phyloP scores from a whole-genome alignment of 2,329 filamentous ascomycete species.

The Cytospora paraplurivora region DNA sequence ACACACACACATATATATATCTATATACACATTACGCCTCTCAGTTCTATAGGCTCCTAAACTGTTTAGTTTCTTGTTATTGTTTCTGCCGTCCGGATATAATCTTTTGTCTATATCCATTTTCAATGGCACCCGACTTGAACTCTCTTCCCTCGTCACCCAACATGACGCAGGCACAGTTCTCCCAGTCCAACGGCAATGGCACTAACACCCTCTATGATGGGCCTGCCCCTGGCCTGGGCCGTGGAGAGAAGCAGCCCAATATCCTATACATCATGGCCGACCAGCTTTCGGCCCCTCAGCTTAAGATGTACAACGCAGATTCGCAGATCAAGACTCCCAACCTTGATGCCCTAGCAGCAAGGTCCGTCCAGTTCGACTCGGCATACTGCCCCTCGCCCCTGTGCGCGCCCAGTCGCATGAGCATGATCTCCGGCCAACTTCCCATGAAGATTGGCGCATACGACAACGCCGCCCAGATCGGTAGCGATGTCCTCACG shows the following conservation, averaged over 20 bases:
- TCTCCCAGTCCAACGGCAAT: constrained; percentile 31
- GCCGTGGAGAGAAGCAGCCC: constrained; percentile 43
- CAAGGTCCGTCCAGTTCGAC: constrained; percentile 84
- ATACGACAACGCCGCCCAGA: constrained; percentile 87
- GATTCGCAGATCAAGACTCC: constrained; percentile 90
- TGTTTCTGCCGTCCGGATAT: constrained; percentile 15
- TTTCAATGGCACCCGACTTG: constrained; percentile 69
- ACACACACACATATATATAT: not conserved
- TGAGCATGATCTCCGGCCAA: constrained; percentile 92
- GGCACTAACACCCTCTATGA: constrained; percentile 26
- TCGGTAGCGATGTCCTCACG: constrained; percentile 82
- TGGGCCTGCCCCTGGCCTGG: constrained; percentile 19
- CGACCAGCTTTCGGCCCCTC: constrained; percentile 87
- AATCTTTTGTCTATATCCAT: constrained; percentile 26
- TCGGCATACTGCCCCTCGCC: constrained; percentile 94
- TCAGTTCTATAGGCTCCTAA: constrained; percentile 8
- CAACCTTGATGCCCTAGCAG: constrained; percentile 80
- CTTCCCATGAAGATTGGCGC: constrained; percentile 89
- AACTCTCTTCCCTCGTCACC: constrained; percentile 67
- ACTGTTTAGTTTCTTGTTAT: constrained; percentile 4
- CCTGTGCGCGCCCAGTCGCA: constrained; percentile 87
- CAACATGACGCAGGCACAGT: constrained; percentile 27
- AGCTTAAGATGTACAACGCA: constrained; percentile 89
- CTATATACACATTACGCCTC: not conserved
- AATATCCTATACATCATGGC: constrained; percentile 96